Evolutionary conservation across 768 basidiomycete species (phyloP), one percentile per base, ranked within the genome.

Genomic region (Amanita pallidorosea): DNA sequence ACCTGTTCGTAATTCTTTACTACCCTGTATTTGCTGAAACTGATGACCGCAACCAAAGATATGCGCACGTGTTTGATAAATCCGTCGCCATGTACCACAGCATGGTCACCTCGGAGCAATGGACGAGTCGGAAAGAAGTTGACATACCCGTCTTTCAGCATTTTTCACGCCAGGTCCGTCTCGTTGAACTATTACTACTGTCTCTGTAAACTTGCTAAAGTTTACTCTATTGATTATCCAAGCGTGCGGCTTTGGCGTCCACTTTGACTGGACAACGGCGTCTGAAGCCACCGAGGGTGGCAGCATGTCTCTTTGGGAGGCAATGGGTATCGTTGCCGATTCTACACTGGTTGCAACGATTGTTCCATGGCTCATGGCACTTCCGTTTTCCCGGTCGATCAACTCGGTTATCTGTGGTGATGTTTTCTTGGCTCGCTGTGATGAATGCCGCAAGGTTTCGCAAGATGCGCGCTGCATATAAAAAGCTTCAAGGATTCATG

Each of bases 21-120:
- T 11, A 41, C n/a, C n/a, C n/a, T n/a, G 22, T 29, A n/a, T 35
- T 41, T 8, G 53, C 22, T 41, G 52, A 47, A 44, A 44, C 35
- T n/a, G 52, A 46, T n/a, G n/a, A n/a, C n/a, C 33, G n/a, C n/a
- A 37, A 27, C 7, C 15, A 6, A 23, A 66, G 67, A 27, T 70
- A 68, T 47, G 54, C 60, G 29, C 59, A 65, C 22, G 71, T 71
- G 1, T 72, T 70, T 69, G 41, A 59, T 2, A 59, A 66, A 45
- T 67, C 67, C 3, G 37, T 63, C 20, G 43, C 51, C 22, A 65
- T 62, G 5, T 67, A 69, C 44, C 56, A 59, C 22, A 62, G 69
- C 23, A 69, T 71, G 67, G 52, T 66, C 15, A 47, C 33, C 0
- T 56, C 56, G 7, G 66, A 69, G 49, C 54, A 60, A 7, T 67